Base-by-base conservation (phyloP, 306 rosid genomes). In the Cicer bijugum region DNA sequence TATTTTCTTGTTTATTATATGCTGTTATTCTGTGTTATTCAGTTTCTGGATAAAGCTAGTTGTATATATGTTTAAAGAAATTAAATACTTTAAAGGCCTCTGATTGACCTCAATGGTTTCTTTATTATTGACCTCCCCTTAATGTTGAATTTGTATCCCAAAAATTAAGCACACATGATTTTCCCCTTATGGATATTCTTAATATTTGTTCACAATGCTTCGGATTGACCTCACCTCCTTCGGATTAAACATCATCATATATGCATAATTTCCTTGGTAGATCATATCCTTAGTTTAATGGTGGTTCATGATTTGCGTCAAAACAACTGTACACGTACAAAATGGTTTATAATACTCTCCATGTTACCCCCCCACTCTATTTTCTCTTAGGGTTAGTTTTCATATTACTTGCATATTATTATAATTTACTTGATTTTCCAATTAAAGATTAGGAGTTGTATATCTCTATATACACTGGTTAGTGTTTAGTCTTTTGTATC, bases 321-420 rank as follows among this genome's bases (percentile, higher is more conserved):
- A 60, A 7, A 19, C 12, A 71, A 40, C 23, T 39, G n/a, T 16
- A 12, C 66, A 7, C 1, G 12, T 71, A 19, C 56, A 39, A 19
- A 71, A 46, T 67, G 72, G 14, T 65, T 16, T 16, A 17, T 17
- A 43, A n/a, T n/a, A 16, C 9, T 61, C 46, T n/a, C 14, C 42
- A 7, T 38, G 17, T 1, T 14, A 7, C 35, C 51, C 52, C 52
- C 8, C 12, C 1, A 35, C 9, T 37, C 10, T 69, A 35, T 69
- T 28, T 4, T 28, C 35, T 28, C 5, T 4, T 28, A 28, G 35
- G 35, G 4, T 28, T 28, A 28, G 35, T 28, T 28, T 28, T 28
- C 35, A 28, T 28, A 28, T 28, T 28, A 28, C 33, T 28, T 28
- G 4, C 33, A 28, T 28, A 28, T 28, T 28, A 28, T 28, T 28